phyloP scores from a whole-genome alignment of 495 filamentous ascomycete species.

The Lichenothelia convexa region DNA sequence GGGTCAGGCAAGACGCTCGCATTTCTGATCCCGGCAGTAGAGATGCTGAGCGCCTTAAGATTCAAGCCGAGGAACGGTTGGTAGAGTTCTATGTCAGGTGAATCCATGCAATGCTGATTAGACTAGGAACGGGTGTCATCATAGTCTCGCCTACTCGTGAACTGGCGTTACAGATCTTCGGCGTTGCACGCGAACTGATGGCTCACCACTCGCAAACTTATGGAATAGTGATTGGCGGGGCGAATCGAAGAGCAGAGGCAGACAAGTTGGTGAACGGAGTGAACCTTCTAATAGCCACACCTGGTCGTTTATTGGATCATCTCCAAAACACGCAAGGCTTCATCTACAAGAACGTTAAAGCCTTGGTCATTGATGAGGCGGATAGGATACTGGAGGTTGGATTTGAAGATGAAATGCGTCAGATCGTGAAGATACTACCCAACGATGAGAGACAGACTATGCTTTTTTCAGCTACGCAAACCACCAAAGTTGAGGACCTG shows the following conservation, averaged over 20 bases:
- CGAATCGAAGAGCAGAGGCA: slow-evolving; percentile 77
- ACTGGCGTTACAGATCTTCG: slow-evolving; percentile 88
- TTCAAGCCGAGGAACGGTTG: slow-evolving; percentile 70
- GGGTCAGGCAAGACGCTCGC: slow-evolving; percentile 90
- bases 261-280: slow-evolving; percentile 90
- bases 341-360: slow-evolving; percentile 80
- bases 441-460: slow-evolving; percentile 81
- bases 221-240: slow-evolving; percentile 90
- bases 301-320: slow-evolving; percentile 83
- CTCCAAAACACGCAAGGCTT: slow-evolving; percentile 85
- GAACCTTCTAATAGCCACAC: slow-evolving; percentile 85
- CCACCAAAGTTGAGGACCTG: slow-evolving; percentile 93
- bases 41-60: slow-evolving; percentile 78
- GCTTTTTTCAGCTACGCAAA: slow-evolving; percentile 95
- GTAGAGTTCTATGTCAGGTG: slow-evolving; percentile 4
- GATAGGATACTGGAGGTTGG: slow-evolving; percentile 91
- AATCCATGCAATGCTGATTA: slow-evolving; percentile 1
- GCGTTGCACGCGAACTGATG: slow-evolving; percentile 83
- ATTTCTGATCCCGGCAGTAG: slow-evolving; percentile 85
- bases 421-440: slow-evolving; percentile 91
- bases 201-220: slow-evolving; percentile 77
- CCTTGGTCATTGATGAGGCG: slow-evolving; percentile 80
- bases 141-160: slow-evolving; percentile 80
- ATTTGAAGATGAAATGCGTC: slow-evolving; percentile 96
- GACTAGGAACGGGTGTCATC: slow-evolving; percentile 64